Evolutionary conservation across 108 stramenopile genomes (phyloP).

Genomic region (Discostella stelligeroides): DNA sequence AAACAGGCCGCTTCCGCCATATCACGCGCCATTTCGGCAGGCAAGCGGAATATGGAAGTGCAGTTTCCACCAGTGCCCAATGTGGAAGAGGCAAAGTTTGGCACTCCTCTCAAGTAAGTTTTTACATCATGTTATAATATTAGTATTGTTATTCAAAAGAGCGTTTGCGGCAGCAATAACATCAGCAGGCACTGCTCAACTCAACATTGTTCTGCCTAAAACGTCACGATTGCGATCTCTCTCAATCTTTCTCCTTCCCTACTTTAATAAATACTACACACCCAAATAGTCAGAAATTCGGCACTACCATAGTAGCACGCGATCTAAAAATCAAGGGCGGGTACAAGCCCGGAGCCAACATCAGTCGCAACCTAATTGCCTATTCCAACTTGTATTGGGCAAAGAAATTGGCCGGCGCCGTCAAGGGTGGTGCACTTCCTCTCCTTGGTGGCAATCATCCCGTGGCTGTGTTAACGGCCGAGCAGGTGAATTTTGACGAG

Average conservation of each 20-base stretch:
- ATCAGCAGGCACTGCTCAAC: too few relatives aligned
- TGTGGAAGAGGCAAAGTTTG: slow-evolving; percentile 81
- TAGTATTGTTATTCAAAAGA: too few relatives aligned
- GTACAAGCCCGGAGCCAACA: slow-evolving; percentile 85
- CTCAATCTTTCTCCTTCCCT: too few relatives aligned
- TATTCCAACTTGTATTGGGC: slow-evolving; percentile 92
- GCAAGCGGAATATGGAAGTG: slow-evolving; percentile 77
- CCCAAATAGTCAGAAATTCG: slow-evolving; percentile 63
- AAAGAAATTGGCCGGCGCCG: slow-evolving; percentile 69
- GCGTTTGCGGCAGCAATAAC: too few relatives aligned
- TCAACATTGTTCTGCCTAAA: too few relatives aligned
- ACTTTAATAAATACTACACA: not conserved
- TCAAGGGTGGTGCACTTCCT: slow-evolving; percentile 55
- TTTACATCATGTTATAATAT: not conserved
- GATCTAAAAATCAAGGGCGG: slow-evolving; percentile 83
- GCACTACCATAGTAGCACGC: slow-evolving; percentile 65
- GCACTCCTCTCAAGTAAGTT: slow-evolving; percentile 74
- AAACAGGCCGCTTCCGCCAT: slow-evolving; percentile 72
- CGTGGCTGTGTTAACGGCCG: slow-evolving; percentile 74
- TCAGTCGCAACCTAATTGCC: slow-evolving; percentile 78
- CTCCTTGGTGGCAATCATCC: slow-evolving; percentile 69
- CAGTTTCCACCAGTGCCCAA: slow-evolving; percentile 85
- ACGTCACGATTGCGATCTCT: too few relatives aligned
- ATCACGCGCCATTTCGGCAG: slow-evolving; percentile 65
- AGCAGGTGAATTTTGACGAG: slow-evolving; percentile 66